phyloP scores from a whole-genome alignment of 495 filamentous ascomycete genomes.

The Xanthoparmelia taractica region DNA sequence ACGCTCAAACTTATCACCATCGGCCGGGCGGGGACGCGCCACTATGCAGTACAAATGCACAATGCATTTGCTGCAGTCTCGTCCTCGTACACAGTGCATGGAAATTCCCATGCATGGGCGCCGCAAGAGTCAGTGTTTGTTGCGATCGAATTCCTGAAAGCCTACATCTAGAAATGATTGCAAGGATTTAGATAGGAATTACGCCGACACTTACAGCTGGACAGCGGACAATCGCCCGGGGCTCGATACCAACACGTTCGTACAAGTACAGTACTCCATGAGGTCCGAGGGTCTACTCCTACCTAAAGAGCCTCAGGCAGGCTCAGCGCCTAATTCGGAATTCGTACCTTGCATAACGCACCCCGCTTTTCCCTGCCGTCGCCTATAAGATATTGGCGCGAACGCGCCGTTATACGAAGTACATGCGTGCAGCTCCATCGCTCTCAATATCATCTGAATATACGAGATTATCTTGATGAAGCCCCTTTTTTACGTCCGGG shows the following conservation, averaged over 20 bases:
- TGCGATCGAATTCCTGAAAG: neutral
- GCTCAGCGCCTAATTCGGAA: neutral
- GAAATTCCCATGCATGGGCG: neutral
- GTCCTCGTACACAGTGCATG: neutral
- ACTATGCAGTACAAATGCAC: neutral
- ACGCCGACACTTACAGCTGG: too few species aligned
- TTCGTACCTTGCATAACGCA: neutral
- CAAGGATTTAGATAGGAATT: too few species aligned
- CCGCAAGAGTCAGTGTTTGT: neutral
- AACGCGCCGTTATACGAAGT: neutral
- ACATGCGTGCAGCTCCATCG: neutral
- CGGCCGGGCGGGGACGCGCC: neutral
- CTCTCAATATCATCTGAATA: neutral
- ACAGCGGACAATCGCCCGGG: too few species aligned
- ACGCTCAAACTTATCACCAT: neutral
- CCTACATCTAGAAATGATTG: too few species aligned
- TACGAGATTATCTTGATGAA: neutral
- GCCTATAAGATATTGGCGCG: slow-evolving; percentile 1
- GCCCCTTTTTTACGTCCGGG: neutral
- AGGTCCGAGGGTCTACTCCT: neutral
- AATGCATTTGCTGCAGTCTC: neutral
- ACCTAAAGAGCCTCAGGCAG: neutral
- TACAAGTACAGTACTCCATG: neutral
- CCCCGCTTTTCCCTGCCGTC: neutral
- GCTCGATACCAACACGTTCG: neutral